Evolutionary conservation across 2,329 filamentous ascomycete species (phyloP).

Genomic region (Teratosphaeria pseudoeucalypti): DNA sequence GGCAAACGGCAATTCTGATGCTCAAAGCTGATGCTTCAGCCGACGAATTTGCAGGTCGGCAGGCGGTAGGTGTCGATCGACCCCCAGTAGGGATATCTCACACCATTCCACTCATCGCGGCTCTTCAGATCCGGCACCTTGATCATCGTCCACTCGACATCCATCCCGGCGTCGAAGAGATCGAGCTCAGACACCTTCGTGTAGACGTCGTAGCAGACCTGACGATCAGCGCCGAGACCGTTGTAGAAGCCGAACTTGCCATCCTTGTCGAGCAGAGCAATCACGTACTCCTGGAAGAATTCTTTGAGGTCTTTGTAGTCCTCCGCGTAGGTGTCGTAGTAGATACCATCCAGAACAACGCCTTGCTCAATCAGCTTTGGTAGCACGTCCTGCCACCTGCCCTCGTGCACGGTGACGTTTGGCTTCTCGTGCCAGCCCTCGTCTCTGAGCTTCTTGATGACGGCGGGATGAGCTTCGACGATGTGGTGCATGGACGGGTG

Average conservation of each 20-base stretch:
- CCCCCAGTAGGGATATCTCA: slow-evolving; percentile 82
- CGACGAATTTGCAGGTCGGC: slow-evolving; percentile 64
- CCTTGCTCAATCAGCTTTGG: slow-evolving; percentile 35
- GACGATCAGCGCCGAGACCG: slow-evolving; percentile 79
- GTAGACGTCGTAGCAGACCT: slow-evolving; percentile 94
- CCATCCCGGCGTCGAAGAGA: slow-evolving; percentile 75
- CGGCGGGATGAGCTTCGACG: slow-evolving; percentile 42
- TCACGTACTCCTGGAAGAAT: slow-evolving; percentile 83
- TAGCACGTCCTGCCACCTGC: slow-evolving; percentile 40
- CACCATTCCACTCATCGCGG: slow-evolving; percentile 75
- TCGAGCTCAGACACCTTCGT: slow-evolving; percentile 87
- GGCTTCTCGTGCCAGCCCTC: slow-evolving; percentile 40
- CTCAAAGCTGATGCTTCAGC: slow-evolving; percentile 31
- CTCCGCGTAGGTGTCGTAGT: slow-evolving; percentile 97
- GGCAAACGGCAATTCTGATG: neutral
- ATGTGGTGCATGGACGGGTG: slow-evolving; percentile 38
- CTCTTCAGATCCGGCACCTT: slow-evolving; percentile 61
- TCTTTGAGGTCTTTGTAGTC: slow-evolving; percentile 74
- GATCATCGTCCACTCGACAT: slow-evolving; percentile 76
- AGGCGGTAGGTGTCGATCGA: slow-evolving; percentile 61
- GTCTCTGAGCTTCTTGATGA: slow-evolving; percentile 35
- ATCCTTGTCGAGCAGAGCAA: slow-evolving; percentile 58
- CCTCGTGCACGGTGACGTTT: slow-evolving; percentile 39
- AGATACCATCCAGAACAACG: slow-evolving; percentile 48
- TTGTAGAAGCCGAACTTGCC: slow-evolving; percentile 55